Base-by-base conservation (phyloP, 2,329 filamentous ascomycete genomes). In the Scedosporium minutisporum region DNA sequence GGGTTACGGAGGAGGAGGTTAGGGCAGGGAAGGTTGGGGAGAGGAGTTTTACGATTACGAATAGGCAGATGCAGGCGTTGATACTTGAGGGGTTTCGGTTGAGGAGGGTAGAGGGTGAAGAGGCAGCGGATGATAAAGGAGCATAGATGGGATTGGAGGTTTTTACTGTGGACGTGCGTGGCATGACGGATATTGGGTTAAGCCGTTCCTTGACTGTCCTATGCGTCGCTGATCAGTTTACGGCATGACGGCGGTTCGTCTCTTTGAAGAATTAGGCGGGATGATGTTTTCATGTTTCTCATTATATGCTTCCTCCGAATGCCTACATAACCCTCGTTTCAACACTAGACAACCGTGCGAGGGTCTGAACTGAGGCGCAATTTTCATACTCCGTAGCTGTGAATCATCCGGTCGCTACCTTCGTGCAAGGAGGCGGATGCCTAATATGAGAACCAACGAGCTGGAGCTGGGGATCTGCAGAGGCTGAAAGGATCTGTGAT, bases 1-100 rank as follows among this genome's bases (percentile, higher is more conserved):
- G 76, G 76, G 76, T 72, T 9, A 69, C 70, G 0, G 73, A 76
- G 69, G 72, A 73, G 16, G 75, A 78, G 66, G 70, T 73, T 5
- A 63, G 59, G 64, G 64, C n/a, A 6, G 68, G 71, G 64, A 68
- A 46, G 62, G 63, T 67, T 7, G 70, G 64, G n/a, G 70, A 69
- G 18, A 68, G 71, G 27, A 63, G 67, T 63, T 70, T 76, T 44
- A 69, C 70, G 2, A 63, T 76, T 62, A 73, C 74, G 41, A 70
- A 67, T 59, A n/a, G 48, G 7, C 62, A 69, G 57, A 69, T 71
- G 64, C 66, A 62, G 57, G 70, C 64, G 27, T 25, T 71, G 38
- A 63, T 76, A 7, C 60, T 70, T 25, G 70, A 73, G 60, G 73
- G 67, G 10, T 75, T 75, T 65, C 63, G 67, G 27, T 10, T 58